Percentiles rank a stretch among this genome's conserved stretches.
Evolutionary conservation across 148 eudicot genomes (phyloP).

Genomic region (Chenopodium formosanum): DNA sequence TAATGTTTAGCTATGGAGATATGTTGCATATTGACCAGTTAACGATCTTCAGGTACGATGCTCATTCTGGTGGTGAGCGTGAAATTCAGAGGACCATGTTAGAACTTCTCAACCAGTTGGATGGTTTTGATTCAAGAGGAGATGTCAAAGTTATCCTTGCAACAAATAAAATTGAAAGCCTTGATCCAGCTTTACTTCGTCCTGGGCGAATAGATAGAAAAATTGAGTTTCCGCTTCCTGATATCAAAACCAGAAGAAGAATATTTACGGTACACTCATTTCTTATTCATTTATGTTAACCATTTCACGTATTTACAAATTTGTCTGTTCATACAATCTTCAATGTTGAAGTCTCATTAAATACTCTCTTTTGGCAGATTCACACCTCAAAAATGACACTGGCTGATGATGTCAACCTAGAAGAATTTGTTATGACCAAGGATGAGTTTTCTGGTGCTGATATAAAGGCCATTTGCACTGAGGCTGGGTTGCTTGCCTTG

Average conservation of each 20-base stretch:
- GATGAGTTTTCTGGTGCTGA: constrained; percentile 99
- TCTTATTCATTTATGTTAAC: background rate
- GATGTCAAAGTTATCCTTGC: constrained; percentile 98
- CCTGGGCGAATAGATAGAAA: constrained; percentile 97
- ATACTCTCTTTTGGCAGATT: constrained; percentile 43
- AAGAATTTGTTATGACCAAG: constrained; percentile 98
- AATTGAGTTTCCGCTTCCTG: constrained; percentile 96
- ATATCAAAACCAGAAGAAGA: constrained; percentile 91
- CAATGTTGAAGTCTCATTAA: background rate
- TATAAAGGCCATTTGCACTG: constrained; percentile 97
- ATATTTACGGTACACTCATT: constrained; percentile 61
- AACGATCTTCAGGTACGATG: constrained; percentile 67
- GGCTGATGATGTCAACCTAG: constrained; percentile 94
- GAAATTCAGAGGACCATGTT: constrained; percentile 99
- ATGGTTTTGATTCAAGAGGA: constrained; percentile 95
- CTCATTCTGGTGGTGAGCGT: constrained; percentile 98
- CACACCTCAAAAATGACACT: constrained; percentile 95
- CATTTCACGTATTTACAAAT: no score
- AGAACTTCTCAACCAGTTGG: constrained; percentile 90
- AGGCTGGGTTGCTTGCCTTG: constrained; percentile 93
- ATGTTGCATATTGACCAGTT: background rate
- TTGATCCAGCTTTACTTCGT: constrained; percentile 94
- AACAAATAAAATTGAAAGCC: constrained; percentile 86
- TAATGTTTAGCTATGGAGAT: background rate
- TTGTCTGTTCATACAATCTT: background rate